These are phyloP conservation scores for Anisodus tanguticus DNA, from an alignment of 257 asterid genomes.

Conservation along the genomic window DNA sequence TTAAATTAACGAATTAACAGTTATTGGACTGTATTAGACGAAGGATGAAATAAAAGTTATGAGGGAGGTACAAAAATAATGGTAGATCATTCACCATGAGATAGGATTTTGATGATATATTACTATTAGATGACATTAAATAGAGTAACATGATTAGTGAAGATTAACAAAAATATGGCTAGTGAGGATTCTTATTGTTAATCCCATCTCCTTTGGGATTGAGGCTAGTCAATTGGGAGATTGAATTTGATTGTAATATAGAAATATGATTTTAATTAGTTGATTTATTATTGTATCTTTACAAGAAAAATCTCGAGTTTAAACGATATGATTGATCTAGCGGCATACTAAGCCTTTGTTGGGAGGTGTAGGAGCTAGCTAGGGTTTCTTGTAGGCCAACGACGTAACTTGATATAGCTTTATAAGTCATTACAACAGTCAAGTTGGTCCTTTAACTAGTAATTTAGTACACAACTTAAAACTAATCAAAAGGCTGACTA, in stretches of 20 bases:
- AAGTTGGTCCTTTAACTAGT: not conserved
- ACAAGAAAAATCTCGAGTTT: too few species aligned
- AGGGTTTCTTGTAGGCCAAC: not conserved
- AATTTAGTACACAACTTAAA: not conserved
- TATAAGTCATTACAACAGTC: not conserved
- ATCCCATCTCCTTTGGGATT: too few species aligned
- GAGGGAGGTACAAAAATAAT: too few species aligned
- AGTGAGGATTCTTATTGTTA: too few species aligned
- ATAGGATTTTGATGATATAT: not conserved
- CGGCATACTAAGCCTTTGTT: not conserved
- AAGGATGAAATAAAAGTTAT: too few species aligned
- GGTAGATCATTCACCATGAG: not conserved
- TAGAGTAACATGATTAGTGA: not conserved
- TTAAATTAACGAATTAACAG: too few species aligned
- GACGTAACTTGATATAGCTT: constrained; percentile 11
- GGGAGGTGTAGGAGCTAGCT: not conserved
- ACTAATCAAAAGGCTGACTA: not conserved
- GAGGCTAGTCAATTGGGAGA: too few species aligned
- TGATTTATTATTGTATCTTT: too few species aligned
- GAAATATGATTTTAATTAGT: too few species aligned
- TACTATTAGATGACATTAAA: not conserved
- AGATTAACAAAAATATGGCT: too few species aligned
- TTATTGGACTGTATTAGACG: too few species aligned
- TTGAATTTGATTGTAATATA: too few species aligned
- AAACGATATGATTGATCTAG: not conserved